Evolutionary conservation across 768 basidiomycete genomes (phyloP), one percentile per base, ranked within the genome.

Genomic region (Boletus fagicola): DNA sequence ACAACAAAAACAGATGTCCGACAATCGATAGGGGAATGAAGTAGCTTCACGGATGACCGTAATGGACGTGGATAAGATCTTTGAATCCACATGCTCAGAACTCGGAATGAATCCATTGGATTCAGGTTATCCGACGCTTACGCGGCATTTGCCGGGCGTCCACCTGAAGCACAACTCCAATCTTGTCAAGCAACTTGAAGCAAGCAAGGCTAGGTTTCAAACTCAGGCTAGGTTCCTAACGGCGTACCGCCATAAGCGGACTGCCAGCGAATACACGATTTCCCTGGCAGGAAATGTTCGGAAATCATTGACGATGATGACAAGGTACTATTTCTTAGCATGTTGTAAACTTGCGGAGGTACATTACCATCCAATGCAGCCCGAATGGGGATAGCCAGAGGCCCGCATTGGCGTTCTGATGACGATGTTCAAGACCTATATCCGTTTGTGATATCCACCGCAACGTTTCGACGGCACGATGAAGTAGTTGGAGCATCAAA

Each of bases 111-210:
- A 31, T 18, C 13, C 7, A 43, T 55, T 36, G 39, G 5, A 15
- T 26, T 52, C 47, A 9, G 38, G n/a, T 49, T 51, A 45, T 54
- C 53, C 38, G n/a, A n/a, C n/a, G 36, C 26, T 43, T 38, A 36
- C 44, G 20, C 60, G 65, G 67, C 58, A 58, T 46, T 55, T 63
- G 22, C 65, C 63, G 63, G 8, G 3, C 43, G 7, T 5, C 24
- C 16, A 35, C 24, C 15, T 31, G 13, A 33, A 38, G 22, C 30
- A 20, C 16, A 26, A n/a, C 12, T 31, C 13, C 47, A 31, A 26
- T 10, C 26, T 10, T 31, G 26, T 46, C 26, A 30, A 46, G 11
- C n/a, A n/a, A n/a, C n/a, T n/a, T n/a, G n/a, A n/a, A n/a, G n/a
- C n/a, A n/a, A n/a, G n/a, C n/a, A n/a, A n/a, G n/a, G n/a, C n/a